A percentile compares a stretch with the other conserved stretches of the same genome.
Conservation (phyloP, 441 rosid species). For the Cnidoscolus chayamansa region DNA sequence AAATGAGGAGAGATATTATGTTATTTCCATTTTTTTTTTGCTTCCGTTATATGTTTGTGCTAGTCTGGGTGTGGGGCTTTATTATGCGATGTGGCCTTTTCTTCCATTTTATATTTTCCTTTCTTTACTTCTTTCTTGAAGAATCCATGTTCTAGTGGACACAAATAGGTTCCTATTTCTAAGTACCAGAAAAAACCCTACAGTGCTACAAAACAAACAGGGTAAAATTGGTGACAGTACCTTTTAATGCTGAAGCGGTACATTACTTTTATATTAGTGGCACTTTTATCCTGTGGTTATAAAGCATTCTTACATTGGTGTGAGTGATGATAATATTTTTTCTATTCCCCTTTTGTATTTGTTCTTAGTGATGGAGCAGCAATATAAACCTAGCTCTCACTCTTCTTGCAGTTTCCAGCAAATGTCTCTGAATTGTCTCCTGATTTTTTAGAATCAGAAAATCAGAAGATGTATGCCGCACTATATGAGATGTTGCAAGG, state of each 20-base stretch:
- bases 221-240: neutral
- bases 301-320: conserved; percentile 12
- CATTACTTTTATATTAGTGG: neutral
- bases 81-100: neutral
- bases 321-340: conserved; percentile 11
- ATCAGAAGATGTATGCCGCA: conserved; percentile 58
- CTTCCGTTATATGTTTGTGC: no score
- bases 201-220: neutral
- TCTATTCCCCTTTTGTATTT: conserved; percentile 4
- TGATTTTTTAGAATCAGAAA: conserved; percentile 59
- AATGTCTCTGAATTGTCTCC: conserved; percentile 52
- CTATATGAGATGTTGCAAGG: conserved; percentile 60
- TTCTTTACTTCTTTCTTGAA: neutral
- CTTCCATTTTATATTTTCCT: neutral
- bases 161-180: neutral
- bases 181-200: neutral
- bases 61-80: neutral
- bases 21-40: no score
- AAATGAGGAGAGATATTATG: no score
- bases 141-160: neutral
- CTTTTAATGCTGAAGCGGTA: neutral
- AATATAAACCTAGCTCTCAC: conserved; percentile 13
- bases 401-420: conserved; percentile 82
- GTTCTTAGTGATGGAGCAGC: conserved; percentile 10
- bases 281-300: conserved; percentile 15